Percentiles rank a stretch among this genome's conserved stretches.
These are phyloP conservation scores for Trichoderma sp. DNA, from an alignment of 2,329 filamentous ascomycete species.

Conservation along the genomic window DNA sequence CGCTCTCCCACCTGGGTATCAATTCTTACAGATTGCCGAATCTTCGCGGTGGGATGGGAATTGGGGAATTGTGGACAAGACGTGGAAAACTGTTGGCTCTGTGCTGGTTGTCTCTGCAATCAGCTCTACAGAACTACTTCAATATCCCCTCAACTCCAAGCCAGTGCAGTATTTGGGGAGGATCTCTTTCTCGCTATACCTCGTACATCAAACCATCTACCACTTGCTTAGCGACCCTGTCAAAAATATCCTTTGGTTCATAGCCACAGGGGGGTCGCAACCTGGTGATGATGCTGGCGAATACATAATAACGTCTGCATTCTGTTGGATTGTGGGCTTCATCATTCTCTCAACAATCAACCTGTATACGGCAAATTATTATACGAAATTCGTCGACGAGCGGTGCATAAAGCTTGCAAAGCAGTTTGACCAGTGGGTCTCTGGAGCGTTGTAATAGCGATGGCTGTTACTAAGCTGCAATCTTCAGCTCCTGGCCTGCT, in stretches of 20 bases:
- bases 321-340: constrained; percentile 17
- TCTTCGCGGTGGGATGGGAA: constrained; percentile 16
- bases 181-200: constrained; percentile 19
- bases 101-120: constrained; percentile 17
- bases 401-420: constrained; percentile 19
- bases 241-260: constrained; percentile 5
- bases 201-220: constrained; percentile 15
- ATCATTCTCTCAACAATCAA: constrained; percentile 15
- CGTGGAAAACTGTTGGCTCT: constrained; percentile 21
- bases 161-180: constrained; percentile 14
- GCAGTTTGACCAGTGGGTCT: constrained; percentile 15
- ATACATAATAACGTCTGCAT: neutral
- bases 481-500: neutral
- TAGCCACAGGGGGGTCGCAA: constrained; percentile 2
- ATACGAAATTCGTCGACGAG: constrained; percentile 18
- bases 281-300: neutral
- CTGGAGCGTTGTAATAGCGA: neutral
- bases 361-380: constrained; percentile 5
- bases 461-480: neutral
- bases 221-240: constrained; percentile 15
- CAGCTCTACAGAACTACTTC: constrained; percentile 2
- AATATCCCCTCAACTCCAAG: constrained; percentile 8
- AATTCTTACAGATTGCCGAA: constrained; percentile 16
- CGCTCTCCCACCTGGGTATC: constrained; percentile 19
- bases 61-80: constrained; percentile 9